A percentile compares a stretch with the other conserved stretches of the same genome.
phyloP scores from a whole-genome alignment of 1,139 yeast genomes.

The Kodamaea sp. region DNA sequence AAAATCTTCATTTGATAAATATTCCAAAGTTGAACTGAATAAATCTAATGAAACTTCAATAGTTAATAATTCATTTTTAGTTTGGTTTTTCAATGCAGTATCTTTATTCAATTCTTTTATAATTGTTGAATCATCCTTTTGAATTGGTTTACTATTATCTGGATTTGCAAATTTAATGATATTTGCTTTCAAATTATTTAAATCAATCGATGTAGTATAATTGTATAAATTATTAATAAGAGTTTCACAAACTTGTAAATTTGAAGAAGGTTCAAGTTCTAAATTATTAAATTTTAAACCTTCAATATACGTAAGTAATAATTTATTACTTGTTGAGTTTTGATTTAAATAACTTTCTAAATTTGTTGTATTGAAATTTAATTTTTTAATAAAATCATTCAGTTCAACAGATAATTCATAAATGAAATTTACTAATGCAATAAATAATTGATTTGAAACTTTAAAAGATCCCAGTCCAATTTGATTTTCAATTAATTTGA shows the following conservation, averaged over 20 bases:
- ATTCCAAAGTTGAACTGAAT: slow-evolving; percentile 72
- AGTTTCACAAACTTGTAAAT: slow-evolving; percentile 5
- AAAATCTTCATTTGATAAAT: slow-evolving; percentile 27
- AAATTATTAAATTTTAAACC: slow-evolving; percentile 60
- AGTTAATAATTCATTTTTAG: slow-evolving; percentile 56
- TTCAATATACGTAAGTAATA: slow-evolving; percentile 51
- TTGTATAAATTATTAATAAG: slow-evolving; percentile 23
- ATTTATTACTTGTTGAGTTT: slow-evolving; percentile 23
- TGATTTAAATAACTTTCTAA: slow-evolving; percentile 18
- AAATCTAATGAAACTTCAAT: slow-evolving; percentile 72
- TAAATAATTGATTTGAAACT: slow-evolving; percentile 43
- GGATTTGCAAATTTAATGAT: slow-evolving; percentile 23
- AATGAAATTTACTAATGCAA: slow-evolving; percentile 55
- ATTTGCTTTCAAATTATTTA: slow-evolving; percentile 35
- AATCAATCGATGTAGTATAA: slow-evolving; percentile 36
- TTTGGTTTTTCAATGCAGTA: slow-evolving; percentile 26
- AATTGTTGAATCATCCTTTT: slow-evolving; percentile 20
- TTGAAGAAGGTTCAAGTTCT: slow-evolving; percentile 29
- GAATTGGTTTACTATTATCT: slow-evolving; percentile 39
- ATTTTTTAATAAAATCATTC: slow-evolving; percentile 47
- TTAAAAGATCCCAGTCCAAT: slow-evolving; percentile 26
- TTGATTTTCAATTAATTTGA: slow-evolving; percentile 34
- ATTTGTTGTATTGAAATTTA: slow-evolving; percentile 22
- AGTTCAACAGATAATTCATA: slow-evolving; percentile 69
- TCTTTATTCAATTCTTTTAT: slow-evolving; percentile 22